Evolutionary conservation across 257 asterid species (phyloP), one percentile per base, ranked within the genome.

Genomic region (Solanum virginianum): DNA sequence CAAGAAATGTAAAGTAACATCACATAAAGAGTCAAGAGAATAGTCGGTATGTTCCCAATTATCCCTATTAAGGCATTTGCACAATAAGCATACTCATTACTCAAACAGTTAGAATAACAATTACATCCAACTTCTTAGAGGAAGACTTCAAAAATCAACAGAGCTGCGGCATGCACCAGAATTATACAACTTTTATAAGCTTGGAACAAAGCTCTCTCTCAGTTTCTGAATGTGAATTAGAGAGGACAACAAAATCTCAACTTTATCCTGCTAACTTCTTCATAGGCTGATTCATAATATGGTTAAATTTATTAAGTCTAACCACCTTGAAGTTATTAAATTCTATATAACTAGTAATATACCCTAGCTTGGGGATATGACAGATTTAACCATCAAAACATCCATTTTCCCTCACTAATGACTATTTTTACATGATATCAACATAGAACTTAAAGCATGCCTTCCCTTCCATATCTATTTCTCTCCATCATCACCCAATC

Each of bases 1-100:
- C 7, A 96, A 91, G 10, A 96, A 86, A 86, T 91, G 90, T 62
- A 90, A 95, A 1, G 98, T 93, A 66, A 92, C 97, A 1, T 91
- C 94, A 57, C 94, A 90, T 80, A 96, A 93, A 11, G 99, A 96
- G 14, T 95, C 98, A 22, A 96, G 92, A 17, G 99, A 92, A 51
- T 86, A 90, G 60, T 94, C 97, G 75, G 92, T 88, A n/a, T n/a
- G n/a, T n/a, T n/a, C n/a, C n/a, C n/a, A n/a, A n/a, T n/a, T n/a
- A n/a, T n/a, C n/a, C 59, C 39, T 15, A 16, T 69, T 54, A 70
- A 18, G 4, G 29, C 53, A 39, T 70, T 70, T 5, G 16, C 8
- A 41, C 39, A 39, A 70, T 53, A 43, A 70, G 24, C 51, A 65
- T 14, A 65, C 18, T 29, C 22, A 39, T 6, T 14, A 65, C 10